These are phyloP conservation scores for Yarrowia divulgata DNA, from an alignment of 805 yeast species.

Conservation along the genomic window DNA sequence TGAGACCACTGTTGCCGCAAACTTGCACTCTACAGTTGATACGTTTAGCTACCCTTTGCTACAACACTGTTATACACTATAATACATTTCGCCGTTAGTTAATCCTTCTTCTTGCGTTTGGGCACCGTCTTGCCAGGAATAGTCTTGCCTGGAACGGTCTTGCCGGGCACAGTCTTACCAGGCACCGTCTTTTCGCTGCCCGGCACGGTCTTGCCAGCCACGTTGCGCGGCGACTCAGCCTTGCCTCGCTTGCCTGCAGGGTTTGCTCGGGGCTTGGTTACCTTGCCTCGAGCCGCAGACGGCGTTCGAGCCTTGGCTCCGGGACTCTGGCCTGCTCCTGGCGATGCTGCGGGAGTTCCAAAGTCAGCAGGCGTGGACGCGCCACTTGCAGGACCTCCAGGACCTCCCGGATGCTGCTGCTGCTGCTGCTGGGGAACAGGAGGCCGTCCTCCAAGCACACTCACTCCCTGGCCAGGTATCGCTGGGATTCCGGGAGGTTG, in stretches of 20 bases:
- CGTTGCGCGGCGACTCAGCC: conserved; percentile 30
- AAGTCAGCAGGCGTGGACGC: conserved; percentile 14
- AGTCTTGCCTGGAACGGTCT: conserved; percentile 28
- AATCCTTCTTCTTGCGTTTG: conserved; percentile 32
- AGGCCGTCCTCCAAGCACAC: conserved; percentile 23
- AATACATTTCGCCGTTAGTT: conserved; percentile 36
- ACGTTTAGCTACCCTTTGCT: background rate
- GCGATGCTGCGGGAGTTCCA: conserved; percentile 22
- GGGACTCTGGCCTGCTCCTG: conserved; percentile 13
- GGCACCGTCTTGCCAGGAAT: conserved; percentile 33
- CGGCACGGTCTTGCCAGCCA: conserved; percentile 33
- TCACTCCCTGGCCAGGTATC: conserved; percentile 28
- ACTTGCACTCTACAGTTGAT: too few relatives aligned
- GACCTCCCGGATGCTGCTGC: conserved; percentile 6
- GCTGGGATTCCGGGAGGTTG: conserved; percentile 40
- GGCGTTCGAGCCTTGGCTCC: conserved; percentile 23
- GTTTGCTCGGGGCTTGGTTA: conserved; percentile 22
- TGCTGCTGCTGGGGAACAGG: conserved; percentile 2
- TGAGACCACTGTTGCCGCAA: too few relatives aligned
- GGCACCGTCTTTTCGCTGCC: conserved; percentile 36
- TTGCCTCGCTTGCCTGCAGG: conserved; percentile 15
- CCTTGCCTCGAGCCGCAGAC: conserved; percentile 10
- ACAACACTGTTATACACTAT: conserved; percentile 15
- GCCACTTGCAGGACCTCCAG: conserved; percentile 12
- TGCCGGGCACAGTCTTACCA: conserved; percentile 14